Percentiles rank a stretch among this genome's conserved stretches.
phyloP scores from a whole-genome alignment of 2,329 filamentous ascomycete genomes.

The Penicillium sp. region DNA sequence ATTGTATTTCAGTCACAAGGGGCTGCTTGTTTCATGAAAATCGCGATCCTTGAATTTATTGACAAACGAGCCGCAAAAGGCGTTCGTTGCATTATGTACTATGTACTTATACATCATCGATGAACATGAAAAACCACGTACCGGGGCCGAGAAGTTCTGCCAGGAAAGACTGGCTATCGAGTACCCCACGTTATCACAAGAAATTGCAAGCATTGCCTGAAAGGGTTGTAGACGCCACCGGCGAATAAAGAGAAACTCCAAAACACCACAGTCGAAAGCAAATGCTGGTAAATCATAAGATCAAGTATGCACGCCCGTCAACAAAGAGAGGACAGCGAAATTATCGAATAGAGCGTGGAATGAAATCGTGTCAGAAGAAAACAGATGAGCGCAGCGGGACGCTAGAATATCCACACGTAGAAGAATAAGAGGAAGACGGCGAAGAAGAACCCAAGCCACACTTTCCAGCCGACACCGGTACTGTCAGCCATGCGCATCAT shows the following conservation, averaged over 20 bases:
- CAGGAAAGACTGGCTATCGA: not conserved
- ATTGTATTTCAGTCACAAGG: not conserved
- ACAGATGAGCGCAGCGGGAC: conserved; percentile 18
- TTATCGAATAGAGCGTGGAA: conserved; percentile 3
- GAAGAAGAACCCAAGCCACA: conserved; percentile 86
- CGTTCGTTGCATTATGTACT: not conserved
- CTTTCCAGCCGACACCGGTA: conserved; percentile 93
- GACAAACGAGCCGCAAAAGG: not conserved
- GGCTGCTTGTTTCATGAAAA: not conserved
- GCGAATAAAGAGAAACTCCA: not conserved
- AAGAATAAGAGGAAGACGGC: conserved; percentile 79
- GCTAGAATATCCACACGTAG: conserved; percentile 86
- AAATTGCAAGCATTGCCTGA: not conserved
- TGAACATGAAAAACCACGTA: not conserved
- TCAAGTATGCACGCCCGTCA: conserved; percentile 2
- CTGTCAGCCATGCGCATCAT: conserved; percentile 95
- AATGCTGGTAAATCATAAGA: conserved; percentile 2
- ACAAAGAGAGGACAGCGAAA: not conserved
- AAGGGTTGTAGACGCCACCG: not conserved
- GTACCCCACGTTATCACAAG: not conserved
- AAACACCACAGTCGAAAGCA: conserved; percentile 11
- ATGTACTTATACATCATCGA: conserved; percentile 2
- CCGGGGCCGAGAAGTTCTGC: not conserved
- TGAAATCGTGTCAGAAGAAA: not conserved
- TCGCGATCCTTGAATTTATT: not conserved